Base-by-base conservation (phyloP, 371 early-diverging fungal genomes). In the Dinochytrium kinnereticum region DNA sequence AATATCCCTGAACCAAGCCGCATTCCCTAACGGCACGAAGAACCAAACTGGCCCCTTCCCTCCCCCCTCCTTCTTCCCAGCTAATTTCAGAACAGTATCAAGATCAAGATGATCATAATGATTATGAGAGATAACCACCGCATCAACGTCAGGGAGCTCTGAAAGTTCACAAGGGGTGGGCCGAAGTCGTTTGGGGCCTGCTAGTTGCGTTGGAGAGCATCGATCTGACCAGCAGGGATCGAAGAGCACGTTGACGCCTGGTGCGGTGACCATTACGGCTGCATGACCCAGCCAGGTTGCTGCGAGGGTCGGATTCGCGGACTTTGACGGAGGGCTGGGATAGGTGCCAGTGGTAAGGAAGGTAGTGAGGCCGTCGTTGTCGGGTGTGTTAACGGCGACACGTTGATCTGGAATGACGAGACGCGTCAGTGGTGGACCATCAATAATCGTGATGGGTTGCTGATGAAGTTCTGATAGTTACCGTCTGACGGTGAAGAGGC, bases 31-130 rank as follows among this genome's bases (percentile, higher is more conserved):
- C 19, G 94, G 93, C 1, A 92, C 92, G 72, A 87, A 91, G 66
- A 89, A 92, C 39, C 73, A 57, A 31, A 74, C 72, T 10, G 31
- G 61, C 5, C 61, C 61, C 30, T 15, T 13, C 34, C 13, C 3
- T 10, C 34, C 34, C 30, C 26, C 36, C 15, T 31, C 19, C 61
- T 7, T 17, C 76, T 33, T 36, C 59, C 83, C 77, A n/a, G 83
- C 76, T 38, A 93, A 72, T 49, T 78, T 71, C 51, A 80, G 69
- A 40, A 92, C 80, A 7, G 91, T 88, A 21, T 81, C 64, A 64
- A 84, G 53, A 77, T 93, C 94, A 76, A 94, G 70, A 67, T 94
- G 94, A 75, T 94, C 94, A 71, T 92, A 93, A 65, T 91, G 81
- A 72, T 92, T 92, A 79, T 94, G 94, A 39, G 86, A 86, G 51